Evolutionary conservation across 345 rosid species (phyloP).

Genomic region (Combretum micranthum): DNA sequence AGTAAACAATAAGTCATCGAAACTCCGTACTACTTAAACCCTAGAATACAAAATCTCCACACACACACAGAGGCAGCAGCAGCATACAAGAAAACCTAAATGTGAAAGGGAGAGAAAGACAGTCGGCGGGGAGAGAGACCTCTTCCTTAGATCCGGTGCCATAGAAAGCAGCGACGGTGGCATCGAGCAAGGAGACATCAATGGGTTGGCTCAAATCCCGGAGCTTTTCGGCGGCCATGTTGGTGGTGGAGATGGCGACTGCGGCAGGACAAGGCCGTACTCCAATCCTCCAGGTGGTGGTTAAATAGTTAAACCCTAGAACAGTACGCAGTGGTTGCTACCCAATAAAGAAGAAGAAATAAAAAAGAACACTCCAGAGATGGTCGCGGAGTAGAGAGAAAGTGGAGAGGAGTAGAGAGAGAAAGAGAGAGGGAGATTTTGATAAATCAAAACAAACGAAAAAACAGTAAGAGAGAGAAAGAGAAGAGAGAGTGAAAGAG

Average conservation of each 20-base stretch:
- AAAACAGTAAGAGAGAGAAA: background rate
- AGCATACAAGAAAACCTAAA: too few relatives aligned
- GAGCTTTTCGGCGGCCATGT: slow-evolving; percentile 95
- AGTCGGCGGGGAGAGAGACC: slow-evolving; percentile 29
- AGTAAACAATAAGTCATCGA: background rate
- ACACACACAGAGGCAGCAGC: too few relatives aligned
- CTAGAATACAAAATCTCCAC: slow-evolving; percentile 2
- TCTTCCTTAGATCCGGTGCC: slow-evolving; percentile 99
- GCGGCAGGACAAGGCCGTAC: background rate
- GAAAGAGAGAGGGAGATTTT: slow-evolving; percentile 13
- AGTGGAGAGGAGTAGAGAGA: slow-evolving; percentile 18
- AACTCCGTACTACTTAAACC: slow-evolving; percentile 13
- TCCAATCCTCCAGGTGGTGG: too few relatives aligned
- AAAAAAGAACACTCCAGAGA: too few relatives aligned
- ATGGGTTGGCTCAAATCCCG: slow-evolving; percentile 92
- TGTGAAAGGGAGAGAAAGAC: too few relatives aligned
- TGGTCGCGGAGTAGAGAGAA: background rate
- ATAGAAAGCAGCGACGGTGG: slow-evolving; percentile 98
- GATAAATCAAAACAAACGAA: background rate
- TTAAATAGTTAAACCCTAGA: slow-evolving; percentile 12
- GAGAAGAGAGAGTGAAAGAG: slow-evolving; percentile 5
- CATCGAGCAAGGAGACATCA: slow-evolving; percentile 86
- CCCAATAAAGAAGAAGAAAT: slow-evolving; percentile 21
- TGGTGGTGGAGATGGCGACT: too few relatives aligned
- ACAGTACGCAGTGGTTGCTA: slow-evolving; percentile 5